Evolutionary conservation across 345 rosid species (phyloP).

Genomic region (Nephelium lappaceum): DNA sequence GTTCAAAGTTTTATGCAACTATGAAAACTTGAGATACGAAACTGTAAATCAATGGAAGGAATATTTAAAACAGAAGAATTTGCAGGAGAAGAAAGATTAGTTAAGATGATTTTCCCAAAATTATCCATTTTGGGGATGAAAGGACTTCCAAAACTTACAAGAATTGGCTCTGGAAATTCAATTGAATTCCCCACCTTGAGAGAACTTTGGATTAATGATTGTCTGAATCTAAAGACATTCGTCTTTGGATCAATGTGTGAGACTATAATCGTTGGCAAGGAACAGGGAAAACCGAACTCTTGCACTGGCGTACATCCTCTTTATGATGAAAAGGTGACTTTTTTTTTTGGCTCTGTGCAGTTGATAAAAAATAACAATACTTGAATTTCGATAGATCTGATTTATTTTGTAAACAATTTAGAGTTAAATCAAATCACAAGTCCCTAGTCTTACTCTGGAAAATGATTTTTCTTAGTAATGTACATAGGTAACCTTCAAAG

Average conservation of each 20-base stretch:
- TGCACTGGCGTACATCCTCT: background rate
- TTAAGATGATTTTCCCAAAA: slow-evolving; percentile 6
- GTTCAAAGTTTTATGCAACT: slow-evolving; percentile 9
- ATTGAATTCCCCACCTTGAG: slow-evolving; percentile 5
- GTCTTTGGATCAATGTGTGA: background rate
- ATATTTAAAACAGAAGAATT: background rate
- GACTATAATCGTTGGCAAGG: background rate
- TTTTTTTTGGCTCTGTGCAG: no score
- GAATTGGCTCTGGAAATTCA: background rate
- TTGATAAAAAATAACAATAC: no score
- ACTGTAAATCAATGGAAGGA: slow-evolving; percentile 7
- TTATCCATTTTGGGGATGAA: no score
- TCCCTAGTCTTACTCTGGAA: no score
- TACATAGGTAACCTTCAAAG: no score
- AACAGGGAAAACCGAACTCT: background rate
- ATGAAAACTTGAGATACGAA: background rate
- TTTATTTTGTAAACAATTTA: no score
- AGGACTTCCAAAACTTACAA: slow-evolving; percentile 16
- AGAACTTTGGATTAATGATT: background rate
- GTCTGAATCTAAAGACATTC: slow-evolving; percentile 18
- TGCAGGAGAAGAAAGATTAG: background rate
- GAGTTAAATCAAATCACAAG: no score
- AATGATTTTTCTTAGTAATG: no score
- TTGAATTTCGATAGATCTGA: no score
- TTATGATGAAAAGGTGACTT: background rate